Percentiles rank a stretch among this genome's conserved stretches.
Evolutionary conservation across 805 yeast species (phyloP).

Genomic region (Nakazawaea ishiwadae): DNA sequence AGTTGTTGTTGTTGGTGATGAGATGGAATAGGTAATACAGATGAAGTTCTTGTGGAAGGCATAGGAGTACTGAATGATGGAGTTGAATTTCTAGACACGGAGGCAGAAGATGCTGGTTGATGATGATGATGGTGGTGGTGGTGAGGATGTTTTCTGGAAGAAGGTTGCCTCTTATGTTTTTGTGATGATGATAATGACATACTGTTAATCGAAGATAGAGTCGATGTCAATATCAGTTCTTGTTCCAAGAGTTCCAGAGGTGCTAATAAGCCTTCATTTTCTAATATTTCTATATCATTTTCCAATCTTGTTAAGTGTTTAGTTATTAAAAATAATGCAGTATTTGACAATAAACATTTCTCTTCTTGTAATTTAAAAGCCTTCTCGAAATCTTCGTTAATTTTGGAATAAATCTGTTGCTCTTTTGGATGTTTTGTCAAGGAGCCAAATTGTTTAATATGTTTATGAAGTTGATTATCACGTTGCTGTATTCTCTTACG

Average conservation of each 20-base stretch:
- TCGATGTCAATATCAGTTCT: conserved; percentile 8
- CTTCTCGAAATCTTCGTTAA: conserved; percentile 60
- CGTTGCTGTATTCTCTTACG: conserved; percentile 62
- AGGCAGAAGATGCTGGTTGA: neutral
- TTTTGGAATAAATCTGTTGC: conserved; percentile 54
- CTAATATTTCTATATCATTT: conserved; percentile 69
- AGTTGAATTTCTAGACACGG: conserved; percentile 4
- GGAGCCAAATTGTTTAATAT: conserved; percentile 79
- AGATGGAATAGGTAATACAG: neutral
- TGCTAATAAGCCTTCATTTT: conserved; percentile 76
- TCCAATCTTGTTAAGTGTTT: conserved; percentile 73
- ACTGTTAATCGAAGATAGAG: neutral
- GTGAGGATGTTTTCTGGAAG: conserved; percentile 2
- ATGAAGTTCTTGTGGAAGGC: neutral
- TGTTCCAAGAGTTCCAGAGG: conserved; percentile 29
- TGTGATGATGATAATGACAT: neutral
- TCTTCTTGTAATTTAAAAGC: conserved; percentile 67
- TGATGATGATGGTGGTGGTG: neutral
- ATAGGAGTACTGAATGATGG: conserved; percentile 4
- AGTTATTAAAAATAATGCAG: conserved; percentile 72
- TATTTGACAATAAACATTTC: conserved; percentile 74
- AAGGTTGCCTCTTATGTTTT: conserved; percentile 5
- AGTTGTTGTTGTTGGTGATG: neutral
- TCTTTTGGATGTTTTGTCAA: conserved; percentile 80
- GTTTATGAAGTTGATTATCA: conserved; percentile 80